These are phyloP conservation scores for Nothomitra cinnamomea DNA, from an alignment of 2,329 filamentous ascomycete genomes.

Conservation along the genomic window DNA sequence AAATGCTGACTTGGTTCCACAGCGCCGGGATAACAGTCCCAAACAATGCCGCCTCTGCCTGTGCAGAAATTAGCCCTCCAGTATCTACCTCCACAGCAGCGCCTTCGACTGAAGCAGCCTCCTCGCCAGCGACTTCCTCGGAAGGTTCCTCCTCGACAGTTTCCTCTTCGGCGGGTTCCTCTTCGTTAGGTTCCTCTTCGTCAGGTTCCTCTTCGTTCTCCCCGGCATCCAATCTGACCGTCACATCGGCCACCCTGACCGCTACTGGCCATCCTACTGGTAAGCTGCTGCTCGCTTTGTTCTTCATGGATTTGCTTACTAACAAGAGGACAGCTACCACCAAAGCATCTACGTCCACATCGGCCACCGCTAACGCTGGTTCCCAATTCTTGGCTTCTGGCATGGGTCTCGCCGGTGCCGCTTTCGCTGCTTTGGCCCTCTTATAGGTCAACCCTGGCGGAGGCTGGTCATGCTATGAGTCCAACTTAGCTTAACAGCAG, in stretches of 20 bases:
- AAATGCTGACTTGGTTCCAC: background rate
- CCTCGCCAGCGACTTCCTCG: background rate
- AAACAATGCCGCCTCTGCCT: conserved; percentile 5
- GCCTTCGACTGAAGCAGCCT: conserved; percentile 2
- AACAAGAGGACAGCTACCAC: conserved; percentile 2
- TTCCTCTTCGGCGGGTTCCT: conserved; percentile 5
- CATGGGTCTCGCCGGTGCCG: conserved; percentile 10
- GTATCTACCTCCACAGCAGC: background rate
- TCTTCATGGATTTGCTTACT: background rate
- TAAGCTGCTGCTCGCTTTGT: no score
- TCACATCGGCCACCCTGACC: background rate
- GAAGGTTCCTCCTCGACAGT: background rate
- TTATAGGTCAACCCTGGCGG: conserved; percentile 5
- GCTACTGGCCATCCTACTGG: background rate
- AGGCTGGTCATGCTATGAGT: no score
- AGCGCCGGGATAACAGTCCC: conserved; percentile 9
- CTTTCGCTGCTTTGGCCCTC: conserved; percentile 10
- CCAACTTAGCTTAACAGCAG: no score
- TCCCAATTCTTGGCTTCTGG: conserved; percentile 6
- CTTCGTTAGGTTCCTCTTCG: background rate
- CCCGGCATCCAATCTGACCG: background rate
- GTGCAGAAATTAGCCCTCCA: conserved; percentile 2
- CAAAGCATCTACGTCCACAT: background rate
- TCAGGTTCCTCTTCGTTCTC: background rate
- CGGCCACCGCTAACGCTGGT: background rate